Conservation (phyloP, 2,329 filamentous ascomycete species). For the Neurospora crassa region DNA sequence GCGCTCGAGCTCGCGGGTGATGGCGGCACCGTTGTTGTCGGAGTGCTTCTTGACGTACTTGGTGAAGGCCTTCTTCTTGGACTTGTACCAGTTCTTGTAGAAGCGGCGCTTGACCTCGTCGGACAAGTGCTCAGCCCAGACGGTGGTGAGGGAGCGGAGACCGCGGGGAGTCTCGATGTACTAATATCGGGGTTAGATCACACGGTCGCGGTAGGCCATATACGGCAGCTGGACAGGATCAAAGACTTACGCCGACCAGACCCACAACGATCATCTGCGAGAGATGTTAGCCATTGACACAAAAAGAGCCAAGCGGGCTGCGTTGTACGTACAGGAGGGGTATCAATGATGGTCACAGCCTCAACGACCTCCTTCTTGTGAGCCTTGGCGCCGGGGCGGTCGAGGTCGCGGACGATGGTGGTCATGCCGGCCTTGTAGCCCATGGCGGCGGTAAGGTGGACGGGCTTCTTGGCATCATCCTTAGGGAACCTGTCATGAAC, state of each 20-base stretch:
- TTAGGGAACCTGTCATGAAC: slow-evolving; percentile 74
- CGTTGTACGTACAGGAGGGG: slow-evolving; percentile 88
- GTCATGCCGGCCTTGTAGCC: slow-evolving; percentile 99
- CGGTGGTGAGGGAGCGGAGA: slow-evolving; percentile 97
- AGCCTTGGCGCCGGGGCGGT: slow-evolving; percentile 97
- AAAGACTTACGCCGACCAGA: slow-evolving; percentile 63
- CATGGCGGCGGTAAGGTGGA: slow-evolving; percentile 96
- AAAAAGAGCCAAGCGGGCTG: slow-evolving; percentile 63
- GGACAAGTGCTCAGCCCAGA: slow-evolving; percentile 98
- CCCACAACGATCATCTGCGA: slow-evolving; percentile 97
- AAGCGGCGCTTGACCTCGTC: slow-evolving; percentile 99
- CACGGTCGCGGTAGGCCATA: slow-evolving; percentile 2
- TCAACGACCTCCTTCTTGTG: slow-evolving; percentile 98
- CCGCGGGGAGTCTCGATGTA: slow-evolving; percentile 99
- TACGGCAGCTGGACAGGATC: slow-evolving; percentile 14
- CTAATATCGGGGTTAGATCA: slow-evolving; percentile 13
- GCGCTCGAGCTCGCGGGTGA: slow-evolving; percentile 96
- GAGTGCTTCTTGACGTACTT: slow-evolving; percentile 99
- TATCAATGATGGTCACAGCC: slow-evolving; percentile 81
- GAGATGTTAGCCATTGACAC: slow-evolving; percentile 63
- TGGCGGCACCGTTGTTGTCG: slow-evolving; percentile 78
- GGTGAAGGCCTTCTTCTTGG: slow-evolving; percentile 99
- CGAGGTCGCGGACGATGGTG: slow-evolving; percentile 97
- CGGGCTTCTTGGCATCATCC: slow-evolving; percentile 99
- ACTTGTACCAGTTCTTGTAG: slow-evolving; percentile 99